Percentiles rank a stretch among this genome's conserved stretches.
These are phyloP conservation scores for Atkinsonella hypoxylon DNA, from an alignment of 2,329 filamentous ascomycete genomes.

Conservation along the genomic window DNA sequence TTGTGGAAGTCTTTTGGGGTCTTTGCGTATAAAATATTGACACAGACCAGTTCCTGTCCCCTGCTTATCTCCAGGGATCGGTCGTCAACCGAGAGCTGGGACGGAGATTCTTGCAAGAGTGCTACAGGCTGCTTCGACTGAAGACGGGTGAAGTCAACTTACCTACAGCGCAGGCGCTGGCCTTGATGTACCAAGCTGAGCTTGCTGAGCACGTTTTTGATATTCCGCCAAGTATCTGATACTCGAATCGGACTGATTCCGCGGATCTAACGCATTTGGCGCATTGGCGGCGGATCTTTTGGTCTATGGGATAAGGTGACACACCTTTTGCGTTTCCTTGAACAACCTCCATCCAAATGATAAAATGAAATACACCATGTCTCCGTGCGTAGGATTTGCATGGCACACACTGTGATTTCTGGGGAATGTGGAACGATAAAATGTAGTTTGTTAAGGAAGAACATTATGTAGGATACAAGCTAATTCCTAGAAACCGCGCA, in stretches of 20 bases:
- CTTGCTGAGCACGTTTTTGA: not conserved
- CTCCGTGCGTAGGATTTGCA: too few species aligned
- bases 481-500: too few species aligned
- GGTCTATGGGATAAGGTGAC: too few species aligned
- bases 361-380: too few species aligned
- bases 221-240: not conserved
- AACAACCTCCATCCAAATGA: too few species aligned
- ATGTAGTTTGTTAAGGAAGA: too few species aligned
- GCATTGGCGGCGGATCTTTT: not conserved
- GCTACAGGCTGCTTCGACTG: not conserved
- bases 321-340: too few species aligned
- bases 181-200: slow-evolving; percentile 5
- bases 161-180: slow-evolving; percentile 1
- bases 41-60: not conserved
- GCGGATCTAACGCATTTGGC: too few species aligned
- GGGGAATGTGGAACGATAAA: too few species aligned
- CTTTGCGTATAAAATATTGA: not conserved
- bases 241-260: not conserved
- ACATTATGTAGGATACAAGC: too few species aligned
- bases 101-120: not conserved
- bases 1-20: not conserved
- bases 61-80: not conserved
- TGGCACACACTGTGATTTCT: too few species aligned
- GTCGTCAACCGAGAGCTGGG: not conserved
- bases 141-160: not conserved